Evolutionary conservation across 2,329 filamentous ascomycete species (phyloP).

Genomic region (Epichloe festucae): DNA sequence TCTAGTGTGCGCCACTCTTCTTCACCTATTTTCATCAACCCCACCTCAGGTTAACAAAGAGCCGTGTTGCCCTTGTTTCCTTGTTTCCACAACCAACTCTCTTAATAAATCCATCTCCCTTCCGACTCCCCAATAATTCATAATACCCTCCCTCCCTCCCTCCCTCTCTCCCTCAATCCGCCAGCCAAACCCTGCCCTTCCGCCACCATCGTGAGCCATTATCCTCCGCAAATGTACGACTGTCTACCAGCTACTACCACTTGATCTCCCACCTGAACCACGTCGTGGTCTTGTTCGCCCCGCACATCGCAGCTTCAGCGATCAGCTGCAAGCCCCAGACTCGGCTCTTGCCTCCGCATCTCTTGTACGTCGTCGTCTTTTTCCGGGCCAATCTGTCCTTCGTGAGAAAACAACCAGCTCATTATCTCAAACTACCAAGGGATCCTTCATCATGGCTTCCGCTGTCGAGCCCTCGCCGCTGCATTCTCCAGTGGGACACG

Average conservation of each 20-base stretch:
- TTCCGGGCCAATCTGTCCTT: neutral
- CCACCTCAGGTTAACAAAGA: no score
- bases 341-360: neutral
- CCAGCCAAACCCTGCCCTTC: neutral
- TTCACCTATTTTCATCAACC: neutral
- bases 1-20: neutral
- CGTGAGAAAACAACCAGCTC: neutral
- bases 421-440: neutral
- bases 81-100: no score
- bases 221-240: neutral
- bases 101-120: no score
- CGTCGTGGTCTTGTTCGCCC: neutral
- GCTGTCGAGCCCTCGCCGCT: constrained; percentile 23
- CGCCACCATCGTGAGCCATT: neutral
- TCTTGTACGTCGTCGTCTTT: neutral
- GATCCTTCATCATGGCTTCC: constrained; percentile 24
- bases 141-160: neutral
- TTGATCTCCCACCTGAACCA: neutral
- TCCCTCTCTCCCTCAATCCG: neutral
- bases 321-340: neutral
- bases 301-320: neutral
- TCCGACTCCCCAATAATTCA: neutral
- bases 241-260: neutral
- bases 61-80: neutral
- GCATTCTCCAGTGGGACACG: constrained; percentile 29